Base-by-base conservation (phyloP, 805 yeast species). In the Saccharomycopsis sp. region DNA sequence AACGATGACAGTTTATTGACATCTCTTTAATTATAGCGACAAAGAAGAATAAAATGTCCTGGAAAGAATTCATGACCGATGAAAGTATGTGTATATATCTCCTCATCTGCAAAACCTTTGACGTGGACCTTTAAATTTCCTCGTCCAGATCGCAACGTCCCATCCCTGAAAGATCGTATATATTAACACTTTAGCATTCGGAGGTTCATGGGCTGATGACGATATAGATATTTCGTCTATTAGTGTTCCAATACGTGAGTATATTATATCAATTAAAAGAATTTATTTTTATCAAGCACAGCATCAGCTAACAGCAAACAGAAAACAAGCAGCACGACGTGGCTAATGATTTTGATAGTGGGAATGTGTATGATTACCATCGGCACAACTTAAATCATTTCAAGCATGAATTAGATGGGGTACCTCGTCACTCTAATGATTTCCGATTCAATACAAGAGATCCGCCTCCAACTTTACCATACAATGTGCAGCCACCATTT, bases 151-250 rank as follows among this genome's bases (percentile, higher is more conserved):
- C 31, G 31, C 31, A 11, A 27, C 31, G 31, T n/a, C n/a, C 31
- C 5, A 21, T 6, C 8, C 13, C 13, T 35, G 8, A 8, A 7
- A 9, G 16, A 13, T 17, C 16, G 8, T 35, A 14, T 24, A 4
- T 38, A 23, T 33, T 38, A 24, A 38, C 33, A 38, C 19, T 26
- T 21, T 17, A 54, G 52, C 59, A 11, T 34, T 53, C 7, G 56
- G 54, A 3, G 78, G 77, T 22, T 73, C 78, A 5, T 79, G 86
- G 86, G 85, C 84, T 14, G 85, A 79, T 53, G 85, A 75, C 56
- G 84, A 79, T 55, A 75, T 79, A 45, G 86, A 79, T 56, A 64
- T 79, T 61, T 70, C 72, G 34, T 72, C 81, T 29, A 76, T 79
- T 53, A 74, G 75, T 33, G 73, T 75, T 8, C 71, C 75, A 22